Conservation (phyloP, 352 stramenopile genomes). For the Albugo laibachii region DNA sequence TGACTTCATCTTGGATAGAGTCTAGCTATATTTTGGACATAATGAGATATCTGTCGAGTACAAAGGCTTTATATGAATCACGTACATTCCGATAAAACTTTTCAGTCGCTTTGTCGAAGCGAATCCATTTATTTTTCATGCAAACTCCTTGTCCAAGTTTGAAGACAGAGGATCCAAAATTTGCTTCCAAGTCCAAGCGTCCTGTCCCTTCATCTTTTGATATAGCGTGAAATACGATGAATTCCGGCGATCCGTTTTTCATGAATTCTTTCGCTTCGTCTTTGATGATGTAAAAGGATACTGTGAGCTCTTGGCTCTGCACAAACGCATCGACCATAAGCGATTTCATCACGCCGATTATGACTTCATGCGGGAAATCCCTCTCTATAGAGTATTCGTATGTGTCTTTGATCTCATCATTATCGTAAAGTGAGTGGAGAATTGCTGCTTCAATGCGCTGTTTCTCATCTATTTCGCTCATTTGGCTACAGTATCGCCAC, state of each 20-base stretch:
- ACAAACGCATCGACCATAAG: constrained; percentile 89
- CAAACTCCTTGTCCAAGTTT: constrained; percentile 93
- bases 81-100: constrained; percentile 71
- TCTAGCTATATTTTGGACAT: constrained; percentile 15
- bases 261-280: constrained; percentile 76
- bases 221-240: constrained; percentile 71
- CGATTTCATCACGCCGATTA: constrained; percentile 93
- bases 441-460: constrained; percentile 44
- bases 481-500: too few species aligned
- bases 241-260: constrained; percentile 50
- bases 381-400: constrained; percentile 60
- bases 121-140: constrained; percentile 98
- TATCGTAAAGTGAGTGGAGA: constrained; percentile 26
- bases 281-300: constrained; percentile 87
- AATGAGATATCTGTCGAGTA: not conserved
- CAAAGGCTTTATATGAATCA: constrained; percentile 11
- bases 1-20: constrained; percentile 35
- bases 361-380: constrained; percentile 78
- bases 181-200: constrained; percentile 58
- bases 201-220: constrained; percentile 39
- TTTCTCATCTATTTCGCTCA: constrained; percentile 14
- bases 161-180: constrained; percentile 66
- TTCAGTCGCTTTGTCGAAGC: constrained; percentile 80
- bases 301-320: constrained; percentile 39
- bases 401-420: constrained; percentile 45